A percentile compares a stretch with the other conserved stretches of the same genome.
Evolutionary conservation across 1,284 basidiomycete species (phyloP).

Genomic region (Xerocomus nothofagi): DNA sequence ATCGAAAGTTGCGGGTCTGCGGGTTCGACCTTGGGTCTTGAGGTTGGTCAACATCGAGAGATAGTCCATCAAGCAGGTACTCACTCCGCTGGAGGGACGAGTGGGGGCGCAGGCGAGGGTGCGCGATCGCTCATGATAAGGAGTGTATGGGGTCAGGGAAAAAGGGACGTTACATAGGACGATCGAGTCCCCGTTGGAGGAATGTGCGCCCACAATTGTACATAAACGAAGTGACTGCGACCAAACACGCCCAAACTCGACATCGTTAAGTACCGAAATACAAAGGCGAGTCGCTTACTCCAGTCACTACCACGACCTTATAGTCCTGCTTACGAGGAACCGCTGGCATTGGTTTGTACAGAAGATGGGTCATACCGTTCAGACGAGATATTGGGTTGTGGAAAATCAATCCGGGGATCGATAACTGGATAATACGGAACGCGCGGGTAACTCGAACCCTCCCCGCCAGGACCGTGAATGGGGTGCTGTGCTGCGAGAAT

Average conservation of each 20-base stretch:
- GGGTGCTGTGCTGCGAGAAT: slow-evolving; percentile 27
- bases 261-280: slow-evolving; percentile 18
- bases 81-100: slow-evolving; percentile 14
- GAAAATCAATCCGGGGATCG: slow-evolving; percentile 40
- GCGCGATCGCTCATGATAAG: slow-evolving; percentile 31
- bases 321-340: slow-evolving; percentile 21
- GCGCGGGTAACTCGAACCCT: slow-evolving; percentile 28
- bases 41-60: slow-evolving; percentile 6
- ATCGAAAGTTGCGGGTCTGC: slow-evolving; percentile 1
- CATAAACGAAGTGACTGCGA: neutral
- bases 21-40: slow-evolving; percentile 16
- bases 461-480: slow-evolving; percentile 18
- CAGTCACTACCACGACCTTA: too few relatives aligned
- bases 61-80: neutral
- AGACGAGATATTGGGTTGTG: slow-evolving; percentile 36
- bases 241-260: slow-evolving; percentile 31
- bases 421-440: slow-evolving; percentile 40
- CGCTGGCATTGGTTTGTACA: slow-evolving; percentile 7
- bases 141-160: slow-evolving; percentile 27
- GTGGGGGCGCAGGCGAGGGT: neutral
- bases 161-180: too few relatives aligned
- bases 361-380: slow-evolving; percentile 35
- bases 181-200: slow-evolving; percentile 13
- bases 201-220: slow-evolving; percentile 10
- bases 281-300: neutral